Evolutionary conservation across 176 grass and related monocot genomes (phyloP), one percentile per base, ranked within the genome.

Genomic region (Hyparrhenia diplandra): DNA sequence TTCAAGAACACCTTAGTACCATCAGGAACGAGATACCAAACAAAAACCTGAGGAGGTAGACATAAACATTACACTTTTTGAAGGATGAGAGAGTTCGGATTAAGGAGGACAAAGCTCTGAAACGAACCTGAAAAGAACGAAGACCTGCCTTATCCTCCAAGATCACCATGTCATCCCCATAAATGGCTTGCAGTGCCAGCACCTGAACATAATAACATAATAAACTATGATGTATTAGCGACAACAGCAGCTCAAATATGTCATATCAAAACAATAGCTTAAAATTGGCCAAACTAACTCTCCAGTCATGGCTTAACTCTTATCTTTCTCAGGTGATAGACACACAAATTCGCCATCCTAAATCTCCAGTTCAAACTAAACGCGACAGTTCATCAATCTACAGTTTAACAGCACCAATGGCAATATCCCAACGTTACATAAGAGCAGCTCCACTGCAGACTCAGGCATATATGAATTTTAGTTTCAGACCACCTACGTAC

Each of bases 171-270:
- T 84, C 85, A 54, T 87, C 84, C 63, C 88, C 87, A 77, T 87
- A 92, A 61, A 92, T 92, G 69, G 90, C 87, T 73, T 89, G 54
- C 80, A 89, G 82, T 71, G 90, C 87, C 67, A 89, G 45, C 32
- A 89, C n/a, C 90, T 92, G 58, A 41, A 67, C 17, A 85, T 42
- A n/a, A n/a, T n/a, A 62, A 75, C 4, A 80, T 43, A 20, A 82
- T 12, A 91, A 28, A 12, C 45, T 57, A 67, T 0, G 3, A 8
- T 6, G 0, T 51, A 69, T 80, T 57, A 69, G 51, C 14, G 12
- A 13, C 24, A 52, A 45, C 25, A 71, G 16, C 39, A 43, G 10
- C 10, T 30, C 25, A 20, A 12, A 39, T 13, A 11, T 4, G 17
- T 41, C 14, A 55, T 69, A 21, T 34, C 41, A 31, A 25, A 8